Evolutionary conservation across 2,329 filamentous ascomycete genomes (phyloP), one percentile per base, ranked within the genome.

Genomic region (Podosphaera xanthii): DNA sequence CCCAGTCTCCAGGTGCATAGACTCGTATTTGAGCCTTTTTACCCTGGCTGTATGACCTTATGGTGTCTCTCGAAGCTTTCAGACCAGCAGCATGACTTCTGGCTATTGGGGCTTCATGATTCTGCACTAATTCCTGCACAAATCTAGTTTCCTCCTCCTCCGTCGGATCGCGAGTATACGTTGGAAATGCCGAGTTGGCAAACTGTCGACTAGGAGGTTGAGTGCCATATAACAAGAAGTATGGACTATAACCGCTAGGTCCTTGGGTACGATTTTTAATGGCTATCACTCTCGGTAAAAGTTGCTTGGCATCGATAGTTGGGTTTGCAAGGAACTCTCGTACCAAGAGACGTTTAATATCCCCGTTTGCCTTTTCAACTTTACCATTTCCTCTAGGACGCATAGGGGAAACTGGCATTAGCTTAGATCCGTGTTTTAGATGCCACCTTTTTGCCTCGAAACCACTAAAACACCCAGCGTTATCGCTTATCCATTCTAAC

Each of bases 141-240:
- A 40, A 56, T n/a, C n/a, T n/a, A 30, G n/a, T 8, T 40, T 56
- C 53, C 22, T 22, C n/a, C n/a, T n/a, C 22, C 35, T 56, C 53
- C n/a, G 34, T 40, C n/a, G 53, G 35, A 30, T 56, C 35, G 30
- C 53, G 35, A 31, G 35, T 56, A 14, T 40, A 42, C n/a, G 36
- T 30, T 40, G 53, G 5, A 40, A 40, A 42, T 22, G 9, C 30
- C 2, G 3, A n/a, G 10, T 14, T n/a, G 7, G 34, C 5, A 40
- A 12, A 38, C 12, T 53, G 31, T 5, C 7, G n/a, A 5, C n/a
- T 30, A 10, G 34, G 53, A 22, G 53, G 53, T n/a, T 56, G 53
- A 56, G 53, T 56, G n/a, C 53, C 53, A 42, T 40, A 56, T n/a
- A 56, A 31, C n/a, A 56, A 40, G 35, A 56, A 56, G 40, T 40